Conservation (phyloP, 1,284 basidiomycete species). For the Ustilago hordei region DNA sequence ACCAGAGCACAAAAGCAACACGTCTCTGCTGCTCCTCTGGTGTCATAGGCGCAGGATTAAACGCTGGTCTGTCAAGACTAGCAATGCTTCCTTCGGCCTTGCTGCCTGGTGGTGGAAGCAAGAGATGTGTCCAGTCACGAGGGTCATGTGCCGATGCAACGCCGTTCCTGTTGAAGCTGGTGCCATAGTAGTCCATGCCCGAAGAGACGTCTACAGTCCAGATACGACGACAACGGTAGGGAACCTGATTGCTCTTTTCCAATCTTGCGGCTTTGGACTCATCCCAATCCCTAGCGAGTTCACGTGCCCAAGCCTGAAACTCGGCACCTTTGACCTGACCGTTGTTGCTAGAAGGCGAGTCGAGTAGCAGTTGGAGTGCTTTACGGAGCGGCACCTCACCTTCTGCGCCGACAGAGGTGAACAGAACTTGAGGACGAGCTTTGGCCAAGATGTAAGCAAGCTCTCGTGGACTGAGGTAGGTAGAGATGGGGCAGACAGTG, state of each 20-base stretch:
- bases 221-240: slow-evolving; percentile 33
- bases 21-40: slow-evolving; percentile 46
- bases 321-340: slow-evolving; percentile 31
- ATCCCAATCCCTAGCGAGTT: slow-evolving; percentile 55
- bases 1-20: slow-evolving; percentile 68
- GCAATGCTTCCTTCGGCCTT: slow-evolving; percentile 46
- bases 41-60: slow-evolving; percentile 34
- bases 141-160: slow-evolving; percentile 50
- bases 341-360: slow-evolving; percentile 41
- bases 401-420: slow-evolving; percentile 63
- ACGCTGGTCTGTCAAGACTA: slow-evolving; percentile 34
- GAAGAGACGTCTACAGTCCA: slow-evolving; percentile 53
- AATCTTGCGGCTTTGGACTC: slow-evolving; percentile 28
- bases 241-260: slow-evolving; percentile 43
- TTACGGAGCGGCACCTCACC: slow-evolving; percentile 58
- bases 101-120: slow-evolving; percentile 47
- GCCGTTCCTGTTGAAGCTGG: slow-evolving; percentile 31
- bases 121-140: slow-evolving; percentile 56
- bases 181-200: slow-evolving; percentile 56
- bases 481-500: slow-evolving; percentile 69
- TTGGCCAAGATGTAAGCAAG: slow-evolving; percentile 69
- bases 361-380: slow-evolving; percentile 50
- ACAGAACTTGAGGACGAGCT: slow-evolving; percentile 67
- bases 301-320: slow-evolving; percentile 40
- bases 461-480: slow-evolving; percentile 68